phyloP scores from a whole-genome alignment of 2,329 filamentous ascomycete genomes.

The Sporothrix sp. region DNA sequence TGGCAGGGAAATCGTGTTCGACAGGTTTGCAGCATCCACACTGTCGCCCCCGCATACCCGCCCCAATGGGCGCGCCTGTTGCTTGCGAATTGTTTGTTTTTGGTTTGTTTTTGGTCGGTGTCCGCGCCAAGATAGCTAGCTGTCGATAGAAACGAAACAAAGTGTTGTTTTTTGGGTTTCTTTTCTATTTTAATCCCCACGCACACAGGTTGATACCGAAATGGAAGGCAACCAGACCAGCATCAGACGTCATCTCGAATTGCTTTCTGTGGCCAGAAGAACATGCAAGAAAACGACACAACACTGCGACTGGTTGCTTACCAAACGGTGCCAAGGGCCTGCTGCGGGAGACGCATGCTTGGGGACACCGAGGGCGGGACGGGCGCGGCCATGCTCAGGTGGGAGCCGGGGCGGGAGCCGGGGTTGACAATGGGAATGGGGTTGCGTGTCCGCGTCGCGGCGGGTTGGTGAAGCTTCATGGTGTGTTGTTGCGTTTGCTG shows the following conservation, averaged over 20 bases:
- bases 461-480: conserved; percentile 79
- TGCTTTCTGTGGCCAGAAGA: conserved; percentile 21
- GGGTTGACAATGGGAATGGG: conserved; percentile 96
- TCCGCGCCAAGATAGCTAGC: conserved; percentile 42
- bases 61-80: conserved; percentile 24
- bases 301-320: conserved; percentile 27
- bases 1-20: background rate
- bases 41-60: conserved; percentile 7
- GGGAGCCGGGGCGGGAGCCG: conserved; percentile 52
- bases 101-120: conserved; percentile 25
- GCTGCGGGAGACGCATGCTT: conserved; percentile 44
- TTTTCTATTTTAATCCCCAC: conserved; percentile 1
- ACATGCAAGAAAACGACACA: conserved; percentile 20
- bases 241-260: conserved; percentile 5
- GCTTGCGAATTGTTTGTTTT: conserved; percentile 25
- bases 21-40: conserved; percentile 5
- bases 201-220: conserved; percentile 24
- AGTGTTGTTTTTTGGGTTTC: conserved; percentile 17
- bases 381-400: conserved; percentile 74
- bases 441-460: conserved; percentile 81
- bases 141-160: conserved; percentile 31
- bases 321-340: conserved; percentile 44
- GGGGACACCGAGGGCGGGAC: conserved; percentile 62
- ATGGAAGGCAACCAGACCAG: conserved; percentile 21
- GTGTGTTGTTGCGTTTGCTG: conserved; percentile 48